Evolutionary conservation across 306 rosid species (phyloP), one percentile per base, ranked within the genome.

Genomic region (Cucumis hystrix): DNA sequence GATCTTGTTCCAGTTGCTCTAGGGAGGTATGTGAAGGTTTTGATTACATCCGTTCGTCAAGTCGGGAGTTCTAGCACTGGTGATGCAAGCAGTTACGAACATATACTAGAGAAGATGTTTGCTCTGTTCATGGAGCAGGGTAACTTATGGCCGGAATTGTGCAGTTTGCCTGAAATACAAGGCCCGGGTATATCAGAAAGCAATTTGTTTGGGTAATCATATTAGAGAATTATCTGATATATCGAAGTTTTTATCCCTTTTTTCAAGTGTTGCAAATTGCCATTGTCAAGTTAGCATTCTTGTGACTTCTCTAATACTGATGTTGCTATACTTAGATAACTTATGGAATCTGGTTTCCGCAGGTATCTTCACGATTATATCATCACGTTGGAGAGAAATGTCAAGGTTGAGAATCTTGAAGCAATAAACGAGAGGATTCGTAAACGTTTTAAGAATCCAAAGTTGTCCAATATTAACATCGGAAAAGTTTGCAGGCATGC

Each of bases 1-100:
- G 98, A 94, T 92, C 88, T 94, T 83, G 96, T 94, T 70, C 97
- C 98, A 10, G 92, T 90, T 75, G 96, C 97, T 78, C 89, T 92
- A 23, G 98, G 96, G 77, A 89, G 91, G 83, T 87, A 92, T 54
- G 75, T 94, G 64, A 90, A 90, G 81, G 93, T 89, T 75, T 86
- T 94, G 76, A 73, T 90, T 84, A 85, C 96, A 79, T 82, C 90
- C 35, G 63, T 89, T 81, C 78, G 51, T 66, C 95, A 86, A 80
- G 75, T 84, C 77, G 86, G 82, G 86, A 83, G 76, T 84, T 47
- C 84, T 76, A 77, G 82, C 82, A 82, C 88, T 62, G 73, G 84
- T 80, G 60, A 83, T 77, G 76, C 67, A 74, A 82, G 85, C 81
- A 82, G 86, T 80, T 84, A 85, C 54, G 95, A 92, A 84, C 87